Evolutionary conservation across 176 grass and related monocot genomes (phyloP).

Genomic region (bread wheat (Triticum aestivum)): DNA sequence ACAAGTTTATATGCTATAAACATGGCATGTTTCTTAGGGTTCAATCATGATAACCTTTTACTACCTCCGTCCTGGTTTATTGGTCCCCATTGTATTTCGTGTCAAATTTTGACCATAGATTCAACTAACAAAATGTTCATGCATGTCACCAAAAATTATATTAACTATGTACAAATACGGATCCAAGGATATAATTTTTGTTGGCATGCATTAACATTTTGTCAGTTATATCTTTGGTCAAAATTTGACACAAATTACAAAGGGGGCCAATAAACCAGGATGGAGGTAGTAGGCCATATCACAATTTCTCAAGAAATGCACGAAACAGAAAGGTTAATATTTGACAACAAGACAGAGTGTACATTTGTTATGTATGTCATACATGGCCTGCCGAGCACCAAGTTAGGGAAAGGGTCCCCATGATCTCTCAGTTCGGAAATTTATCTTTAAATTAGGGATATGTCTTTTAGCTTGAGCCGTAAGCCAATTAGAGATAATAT

Average conservation of each 20-base stretch:
- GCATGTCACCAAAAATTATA: too few relatives aligned
- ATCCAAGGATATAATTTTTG: too few relatives aligned
- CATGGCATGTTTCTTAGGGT: background rate
- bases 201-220: too few relatives aligned
- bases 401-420: background rate
- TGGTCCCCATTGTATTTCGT: too few relatives aligned
- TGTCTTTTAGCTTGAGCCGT: background rate
- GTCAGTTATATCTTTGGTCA: too few relatives aligned
- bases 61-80: too few relatives aligned
- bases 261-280: too few relatives aligned
- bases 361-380: background rate
- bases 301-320: slow-evolving; percentile 17
- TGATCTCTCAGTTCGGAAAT: background rate
- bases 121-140: too few relatives aligned
- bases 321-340: background rate
- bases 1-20: background rate
- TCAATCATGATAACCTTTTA: background rate
- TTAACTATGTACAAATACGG: too few relatives aligned
- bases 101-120: too few relatives aligned
- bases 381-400: background rate
- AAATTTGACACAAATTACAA: too few relatives aligned
- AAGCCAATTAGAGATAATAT: background rate
- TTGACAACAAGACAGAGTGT: background rate
- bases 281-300: background rate
- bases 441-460: background rate